Evolutionary conservation across 768 basidiomycete genomes (phyloP).

Genomic region (Phylloporus sp.): DNA sequence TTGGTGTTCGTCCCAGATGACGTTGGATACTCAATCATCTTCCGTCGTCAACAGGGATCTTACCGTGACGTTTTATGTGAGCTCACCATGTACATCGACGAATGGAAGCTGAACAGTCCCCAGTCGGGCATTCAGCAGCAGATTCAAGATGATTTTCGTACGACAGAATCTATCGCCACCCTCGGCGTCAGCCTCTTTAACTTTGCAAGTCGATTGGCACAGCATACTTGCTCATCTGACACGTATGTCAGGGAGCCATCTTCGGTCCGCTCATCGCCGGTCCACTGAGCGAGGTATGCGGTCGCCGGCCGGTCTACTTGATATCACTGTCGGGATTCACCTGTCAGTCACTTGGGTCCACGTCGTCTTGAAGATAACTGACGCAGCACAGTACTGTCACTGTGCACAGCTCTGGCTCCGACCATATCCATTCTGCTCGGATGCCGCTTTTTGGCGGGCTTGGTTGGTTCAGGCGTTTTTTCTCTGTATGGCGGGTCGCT

Average conservation of each 20-base stretch:
- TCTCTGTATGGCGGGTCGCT: conserved; percentile 29
- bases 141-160: conserved; percentile 21
- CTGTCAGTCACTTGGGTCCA: conserved; percentile 7
- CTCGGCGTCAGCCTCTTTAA: conserved; percentile 26
- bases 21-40: neutral
- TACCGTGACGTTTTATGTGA: conserved; percentile 27
- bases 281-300: conserved; percentile 25
- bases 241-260: conserved; percentile 14
- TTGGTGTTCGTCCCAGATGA: neutral
- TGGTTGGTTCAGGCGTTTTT: conserved; percentile 25
- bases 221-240: neutral
- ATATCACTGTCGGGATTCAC: conserved; percentile 20
- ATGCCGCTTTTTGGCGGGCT: conserved; percentile 20
- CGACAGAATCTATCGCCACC: conserved; percentile 19
- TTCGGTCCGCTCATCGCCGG: conserved; percentile 25
- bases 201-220: conserved; percentile 15
- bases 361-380: neutral
- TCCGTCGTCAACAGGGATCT: conserved; percentile 16
- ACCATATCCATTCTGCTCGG: conserved; percentile 15
- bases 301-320: conserved; percentile 23
- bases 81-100: neutral
- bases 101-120: neutral
- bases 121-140: conserved; percentile 29
- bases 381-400: conserved; percentile 18
- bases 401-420: conserved; percentile 22